phyloP scores from a whole-genome alignment of 2,329 filamentous ascomycete genomes.

The Fusarium brachygibbosum region DNA sequence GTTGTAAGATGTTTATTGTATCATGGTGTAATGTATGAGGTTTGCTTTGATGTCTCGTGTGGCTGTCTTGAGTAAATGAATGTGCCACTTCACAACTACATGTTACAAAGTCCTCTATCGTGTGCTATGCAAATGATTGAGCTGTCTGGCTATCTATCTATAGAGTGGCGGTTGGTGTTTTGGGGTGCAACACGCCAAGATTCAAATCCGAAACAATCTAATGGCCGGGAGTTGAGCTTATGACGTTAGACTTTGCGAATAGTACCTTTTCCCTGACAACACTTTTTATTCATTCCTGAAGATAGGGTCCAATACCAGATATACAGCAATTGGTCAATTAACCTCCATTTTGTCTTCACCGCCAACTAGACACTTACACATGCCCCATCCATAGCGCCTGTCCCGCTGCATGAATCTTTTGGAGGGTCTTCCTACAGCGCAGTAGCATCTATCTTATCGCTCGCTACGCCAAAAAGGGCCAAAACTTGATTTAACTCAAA shows the following conservation, averaged over 20 bases:
- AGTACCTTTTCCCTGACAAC: neutral
- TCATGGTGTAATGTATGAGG: neutral
- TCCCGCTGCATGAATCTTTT: slow-evolving; percentile 6
- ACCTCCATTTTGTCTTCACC: neutral
- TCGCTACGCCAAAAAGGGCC: slow-evolving; percentile 25
- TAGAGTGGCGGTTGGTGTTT: slow-evolving; percentile 23
- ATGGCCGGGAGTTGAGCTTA: slow-evolving; percentile 13
- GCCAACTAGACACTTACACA: neutral
- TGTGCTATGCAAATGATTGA: neutral
- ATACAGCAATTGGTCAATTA: slow-evolving; percentile 8
- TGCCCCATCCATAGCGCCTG: slow-evolving; percentile 10
- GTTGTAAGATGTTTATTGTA: slow-evolving; percentile 42
- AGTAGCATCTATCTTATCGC: slow-evolving; percentile 27
- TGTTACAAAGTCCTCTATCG: neutral
- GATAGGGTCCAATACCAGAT: no score
- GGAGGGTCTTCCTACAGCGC: neutral
- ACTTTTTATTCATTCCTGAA: neutral
- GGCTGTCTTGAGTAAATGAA: neutral
- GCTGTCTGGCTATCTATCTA: neutral
- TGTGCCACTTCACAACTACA: neutral
- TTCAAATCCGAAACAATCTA: slow-evolving; percentile 39
- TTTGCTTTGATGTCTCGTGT: neutral
- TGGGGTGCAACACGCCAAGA: slow-evolving; percentile 21
- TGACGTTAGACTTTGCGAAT: slow-evolving; percentile 40
- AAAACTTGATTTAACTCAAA: slow-evolving; percentile 34